Conservation (phyloP, 208 protist genomes). For the Trypanosoma mega region DNA sequence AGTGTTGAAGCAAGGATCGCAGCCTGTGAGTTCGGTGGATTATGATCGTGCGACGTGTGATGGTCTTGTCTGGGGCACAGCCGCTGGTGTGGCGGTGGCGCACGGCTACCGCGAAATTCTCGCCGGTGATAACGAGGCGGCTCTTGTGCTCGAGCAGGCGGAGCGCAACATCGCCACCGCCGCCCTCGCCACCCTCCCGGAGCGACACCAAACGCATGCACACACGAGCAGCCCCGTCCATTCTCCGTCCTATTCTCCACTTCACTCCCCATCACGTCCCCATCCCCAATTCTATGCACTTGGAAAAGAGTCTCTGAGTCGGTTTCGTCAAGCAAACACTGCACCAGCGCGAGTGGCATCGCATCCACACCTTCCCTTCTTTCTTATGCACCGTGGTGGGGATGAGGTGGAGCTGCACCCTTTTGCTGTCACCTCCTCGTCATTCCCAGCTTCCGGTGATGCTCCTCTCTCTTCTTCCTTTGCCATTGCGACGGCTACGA, state of each 20-base stretch:
- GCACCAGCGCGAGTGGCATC: constrained; percentile 35
- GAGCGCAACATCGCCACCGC: constrained; percentile 68
- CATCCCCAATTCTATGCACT: too few species aligned
- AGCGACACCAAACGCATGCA: too few species aligned
- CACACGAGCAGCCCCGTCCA: too few species aligned
- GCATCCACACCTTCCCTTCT: constrained; percentile 87
- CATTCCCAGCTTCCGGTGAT: too few species aligned
- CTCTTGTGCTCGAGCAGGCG: constrained; percentile 41
- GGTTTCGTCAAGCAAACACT: constrained; percentile 34
- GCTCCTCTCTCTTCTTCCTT: too few species aligned
- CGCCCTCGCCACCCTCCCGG: constrained; percentile 40
- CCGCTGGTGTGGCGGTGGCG: constrained; percentile 46
- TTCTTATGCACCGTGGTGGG: constrained; percentile 52
- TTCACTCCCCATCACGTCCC: too few species aligned
- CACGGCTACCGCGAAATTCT: constrained; percentile 82
- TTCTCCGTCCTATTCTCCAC: too few species aligned
- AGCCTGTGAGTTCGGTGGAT: constrained; percentile 46
- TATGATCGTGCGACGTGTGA: constrained; percentile 82
- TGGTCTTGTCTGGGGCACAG: constrained; percentile 76
- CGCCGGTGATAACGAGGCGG: constrained; percentile 68
- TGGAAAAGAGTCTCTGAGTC: too few species aligned
- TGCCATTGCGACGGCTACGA: too few species aligned
- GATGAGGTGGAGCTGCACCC: constrained; percentile 78
- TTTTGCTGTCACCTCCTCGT: constrained; percentile 69
- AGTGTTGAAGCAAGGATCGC: constrained; percentile 58